These are phyloP conservation scores for Saccharomycopsis sp. DNA, from an alignment of 805 yeast species.

Conservation along the genomic window DNA sequence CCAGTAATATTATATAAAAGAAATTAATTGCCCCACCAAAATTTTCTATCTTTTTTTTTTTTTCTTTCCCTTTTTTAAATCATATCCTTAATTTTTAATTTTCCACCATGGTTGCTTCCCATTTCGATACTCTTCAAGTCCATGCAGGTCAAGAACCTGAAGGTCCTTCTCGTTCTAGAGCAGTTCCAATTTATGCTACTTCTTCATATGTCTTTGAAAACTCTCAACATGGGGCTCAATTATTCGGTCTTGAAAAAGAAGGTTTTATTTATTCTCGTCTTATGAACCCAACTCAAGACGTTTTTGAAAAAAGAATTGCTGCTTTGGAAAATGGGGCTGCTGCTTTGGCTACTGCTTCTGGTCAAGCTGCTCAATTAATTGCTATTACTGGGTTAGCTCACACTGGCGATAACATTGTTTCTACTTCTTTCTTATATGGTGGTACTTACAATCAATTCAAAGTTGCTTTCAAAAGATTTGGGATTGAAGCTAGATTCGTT, in stretches of 20 bases:
- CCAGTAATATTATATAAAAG: no score
- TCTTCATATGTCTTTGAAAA: conserved; percentile 81
- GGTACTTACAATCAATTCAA: conserved; percentile 96
- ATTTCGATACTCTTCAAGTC: conserved; percentile 83
- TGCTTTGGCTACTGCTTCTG: conserved; percentile 86
- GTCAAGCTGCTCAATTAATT: conserved; percentile 89
- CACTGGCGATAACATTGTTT: conserved; percentile 80
- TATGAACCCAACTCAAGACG: conserved; percentile 88
- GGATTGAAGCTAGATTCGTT: conserved; percentile 79
- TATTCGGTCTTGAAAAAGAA: conserved; percentile 73
- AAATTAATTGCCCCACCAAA: no score
- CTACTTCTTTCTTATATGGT: conserved; percentile 83
- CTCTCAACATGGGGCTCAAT: conserved; percentile 85
- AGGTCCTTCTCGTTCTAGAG: conserved; percentile 61
- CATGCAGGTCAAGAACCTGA: conserved; percentile 89
- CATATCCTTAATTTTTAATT: no score
- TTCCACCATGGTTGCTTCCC: conserved; percentile 38
- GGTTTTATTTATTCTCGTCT: conserved; percentile 87
- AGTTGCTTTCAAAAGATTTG: conserved; percentile 81
- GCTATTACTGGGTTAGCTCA: conserved; percentile 80
- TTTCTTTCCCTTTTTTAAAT: no score
- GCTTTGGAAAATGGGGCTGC: conserved; percentile 89
- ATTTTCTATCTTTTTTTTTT: no score
- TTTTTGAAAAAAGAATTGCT: conserved; percentile 84
- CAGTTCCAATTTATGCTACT: conserved; percentile 89